These are phyloP conservation scores for Oligophagozyma castellii DNA, from an alignment of 1,139 yeast species.

Conservation along the genomic window DNA sequence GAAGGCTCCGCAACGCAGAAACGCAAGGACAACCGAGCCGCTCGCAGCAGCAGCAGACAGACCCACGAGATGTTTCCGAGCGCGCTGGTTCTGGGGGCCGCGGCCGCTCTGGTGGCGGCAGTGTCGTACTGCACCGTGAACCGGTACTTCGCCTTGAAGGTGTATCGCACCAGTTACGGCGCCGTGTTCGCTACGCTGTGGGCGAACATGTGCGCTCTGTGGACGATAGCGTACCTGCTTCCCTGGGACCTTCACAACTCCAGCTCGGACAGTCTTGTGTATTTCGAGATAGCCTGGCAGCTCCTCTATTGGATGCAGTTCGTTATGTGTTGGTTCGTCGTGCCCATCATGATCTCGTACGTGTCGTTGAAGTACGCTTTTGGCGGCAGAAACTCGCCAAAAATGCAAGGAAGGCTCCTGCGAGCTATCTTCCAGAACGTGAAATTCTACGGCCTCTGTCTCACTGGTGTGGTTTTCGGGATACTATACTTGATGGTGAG, in stretches of 20 bases:
- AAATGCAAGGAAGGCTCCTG: conserved; percentile 8
- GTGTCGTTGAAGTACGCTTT: conserved; percentile 13
- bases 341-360: conserved; percentile 23
- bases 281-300: conserved; percentile 14
- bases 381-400: conserved; percentile 6
- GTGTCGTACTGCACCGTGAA: no score
- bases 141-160: conserved; percentile 18
- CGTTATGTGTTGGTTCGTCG: conserved; percentile 20
- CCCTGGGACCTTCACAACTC: conserved; percentile 15
- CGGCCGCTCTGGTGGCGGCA: conserved; percentile 8
- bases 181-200: conserved; percentile 11
- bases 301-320: conserved; percentile 21
- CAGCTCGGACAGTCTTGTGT: background rate
- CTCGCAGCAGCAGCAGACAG: no score
- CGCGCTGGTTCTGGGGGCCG: conserved; percentile 2
- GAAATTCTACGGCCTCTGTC: conserved; percentile 19
- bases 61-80: no score
- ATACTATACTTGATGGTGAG: conserved; percentile 12
- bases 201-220: conserved; percentile 16
- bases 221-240: conserved; percentile 17
- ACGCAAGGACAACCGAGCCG: no score
- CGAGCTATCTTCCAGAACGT: conserved; percentile 16
- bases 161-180: conserved; percentile 17
- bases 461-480: conserved; percentile 13
- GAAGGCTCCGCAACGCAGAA: no score